phyloP scores from a whole-genome alignment of 306 rosid species.

The Urtica urens region DNA sequence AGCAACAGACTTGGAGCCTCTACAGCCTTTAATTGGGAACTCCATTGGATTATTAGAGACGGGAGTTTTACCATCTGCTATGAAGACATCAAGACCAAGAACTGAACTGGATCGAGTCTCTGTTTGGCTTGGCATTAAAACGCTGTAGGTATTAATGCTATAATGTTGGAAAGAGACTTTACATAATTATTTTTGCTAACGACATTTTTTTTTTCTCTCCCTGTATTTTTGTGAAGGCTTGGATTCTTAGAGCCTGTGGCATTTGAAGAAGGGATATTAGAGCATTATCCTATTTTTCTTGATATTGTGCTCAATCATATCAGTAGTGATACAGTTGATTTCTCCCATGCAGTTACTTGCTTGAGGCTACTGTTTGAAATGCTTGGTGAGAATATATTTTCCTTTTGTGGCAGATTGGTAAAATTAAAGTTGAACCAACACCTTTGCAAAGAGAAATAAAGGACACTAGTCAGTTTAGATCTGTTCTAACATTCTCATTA shows the following conservation, averaged over 20 bases:
- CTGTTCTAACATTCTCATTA: slow-evolving; percentile 17
- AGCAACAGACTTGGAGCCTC: slow-evolving; percentile 70
- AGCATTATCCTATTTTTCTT: slow-evolving; percentile 79
- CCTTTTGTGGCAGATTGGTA: slow-evolving; percentile 12
- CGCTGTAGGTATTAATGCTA: slow-evolving; percentile 58
- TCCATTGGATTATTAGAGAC: slow-evolving; percentile 64
- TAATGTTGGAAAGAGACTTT: slow-evolving; percentile 2
- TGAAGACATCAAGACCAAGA: slow-evolving; percentile 47
- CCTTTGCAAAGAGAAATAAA: too few relatives aligned
- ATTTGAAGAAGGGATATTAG: slow-evolving; percentile 96
- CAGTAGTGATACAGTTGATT: slow-evolving; percentile 72
- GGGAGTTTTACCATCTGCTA: slow-evolving; percentile 47
- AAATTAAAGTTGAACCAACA: too few relatives aligned
- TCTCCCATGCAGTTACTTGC: slow-evolving; percentile 90
- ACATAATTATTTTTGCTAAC: slow-evolving; percentile 14
- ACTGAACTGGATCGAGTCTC: slow-evolving; percentile 60
- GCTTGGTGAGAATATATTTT: slow-evolving; percentile 46
- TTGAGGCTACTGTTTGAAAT: slow-evolving; percentile 77
- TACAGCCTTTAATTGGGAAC: slow-evolving; percentile 85
- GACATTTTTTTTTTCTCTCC: slow-evolving; percentile 8
- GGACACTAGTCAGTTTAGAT: not conserved
- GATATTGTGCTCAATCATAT: slow-evolving; percentile 89
- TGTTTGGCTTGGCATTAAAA: slow-evolving; percentile 84
- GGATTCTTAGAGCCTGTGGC: slow-evolving; percentile 91
- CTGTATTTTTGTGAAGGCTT: slow-evolving; percentile 52